Evolutionary conservation across 2,329 filamentous ascomycete species (phyloP).

Genomic region (Trichoderma sp.): DNA sequence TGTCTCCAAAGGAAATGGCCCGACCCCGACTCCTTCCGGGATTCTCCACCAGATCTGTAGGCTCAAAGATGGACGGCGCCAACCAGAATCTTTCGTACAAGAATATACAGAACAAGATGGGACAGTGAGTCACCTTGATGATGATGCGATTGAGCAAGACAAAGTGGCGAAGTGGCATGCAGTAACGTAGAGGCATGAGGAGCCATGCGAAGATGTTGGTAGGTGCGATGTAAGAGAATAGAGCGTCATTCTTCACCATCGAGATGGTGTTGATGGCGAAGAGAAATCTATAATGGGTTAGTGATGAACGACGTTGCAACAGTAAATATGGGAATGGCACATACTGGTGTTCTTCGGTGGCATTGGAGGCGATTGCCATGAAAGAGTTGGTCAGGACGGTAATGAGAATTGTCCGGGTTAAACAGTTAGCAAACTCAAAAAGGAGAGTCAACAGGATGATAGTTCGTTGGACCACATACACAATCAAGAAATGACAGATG

Average conservation of each 20-base stretch:
- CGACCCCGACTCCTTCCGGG: constrained; percentile 53
- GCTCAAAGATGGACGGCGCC: constrained; percentile 73
- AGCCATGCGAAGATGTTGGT: constrained; percentile 91
- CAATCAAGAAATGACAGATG: constrained; percentile 92
- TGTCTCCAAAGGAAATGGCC: constrained; percentile 59
- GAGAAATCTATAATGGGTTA: constrained; percentile 59
- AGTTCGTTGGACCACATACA: constrained; percentile 48
- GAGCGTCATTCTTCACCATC: constrained; percentile 96
- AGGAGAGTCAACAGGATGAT: neutral
- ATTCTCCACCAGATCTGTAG: constrained; percentile 82
- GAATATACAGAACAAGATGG: constrained; percentile 83
- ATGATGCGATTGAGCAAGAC: constrained; percentile 85
- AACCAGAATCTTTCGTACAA: constrained; percentile 82
- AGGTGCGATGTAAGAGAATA: constrained; percentile 92
- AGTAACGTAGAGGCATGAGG: constrained; percentile 77
- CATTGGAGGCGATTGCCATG: constrained; percentile 91
- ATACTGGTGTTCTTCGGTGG: constrained; percentile 82
- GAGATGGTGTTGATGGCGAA: constrained; percentile 97
- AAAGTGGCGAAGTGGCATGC: constrained; percentile 78
- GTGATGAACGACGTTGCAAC: neutral
- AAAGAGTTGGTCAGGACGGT: constrained; percentile 97
- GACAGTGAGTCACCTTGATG: constrained; percentile 89
- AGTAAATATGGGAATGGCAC: constrained; percentile 24
- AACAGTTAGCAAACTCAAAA: neutral
- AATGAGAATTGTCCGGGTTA: constrained; percentile 73